Conservation (phyloP, 148 eudicot species). For the Rhododendron ovatum region DNA sequence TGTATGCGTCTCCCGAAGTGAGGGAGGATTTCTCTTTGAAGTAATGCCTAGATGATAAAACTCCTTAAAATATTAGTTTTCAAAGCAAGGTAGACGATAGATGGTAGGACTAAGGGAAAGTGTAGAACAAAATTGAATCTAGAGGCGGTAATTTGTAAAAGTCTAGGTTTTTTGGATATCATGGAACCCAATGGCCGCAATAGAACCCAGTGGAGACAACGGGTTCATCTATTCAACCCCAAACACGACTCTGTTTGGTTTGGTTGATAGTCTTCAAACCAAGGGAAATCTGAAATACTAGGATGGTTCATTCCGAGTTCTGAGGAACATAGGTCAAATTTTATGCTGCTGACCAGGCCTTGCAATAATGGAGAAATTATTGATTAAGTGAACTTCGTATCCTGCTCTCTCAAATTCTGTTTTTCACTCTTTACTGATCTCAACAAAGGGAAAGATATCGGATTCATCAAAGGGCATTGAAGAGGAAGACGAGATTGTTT, state of each 20-base stretch:
- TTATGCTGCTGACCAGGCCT: background rate
- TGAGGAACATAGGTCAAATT: background rate
- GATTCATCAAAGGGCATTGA: background rate
- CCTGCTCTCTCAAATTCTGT: background rate
- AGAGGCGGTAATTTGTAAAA: background rate
- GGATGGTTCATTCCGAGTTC: background rate
- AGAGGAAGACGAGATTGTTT: background rate
- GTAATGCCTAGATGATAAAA: background rate
- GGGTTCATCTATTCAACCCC: background rate
- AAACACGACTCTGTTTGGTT: background rate
- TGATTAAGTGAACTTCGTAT: background rate
- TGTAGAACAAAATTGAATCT: background rate
- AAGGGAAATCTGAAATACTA: background rate
- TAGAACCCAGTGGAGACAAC: background rate
- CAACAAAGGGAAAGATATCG: background rate
- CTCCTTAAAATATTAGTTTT: background rate
- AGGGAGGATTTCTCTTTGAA: background rate
- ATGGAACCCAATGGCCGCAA: background rate
- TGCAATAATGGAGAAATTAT: background rate
- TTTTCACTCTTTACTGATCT: background rate
- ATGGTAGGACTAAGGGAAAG: background rate
- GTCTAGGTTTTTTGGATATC: background rate
- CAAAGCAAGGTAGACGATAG: background rate
- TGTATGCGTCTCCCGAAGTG: background rate
- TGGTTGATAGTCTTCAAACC: background rate